Base-by-base conservation (phyloP, 176 grass and related monocot species). In the Oryza brachyantha region DNA sequence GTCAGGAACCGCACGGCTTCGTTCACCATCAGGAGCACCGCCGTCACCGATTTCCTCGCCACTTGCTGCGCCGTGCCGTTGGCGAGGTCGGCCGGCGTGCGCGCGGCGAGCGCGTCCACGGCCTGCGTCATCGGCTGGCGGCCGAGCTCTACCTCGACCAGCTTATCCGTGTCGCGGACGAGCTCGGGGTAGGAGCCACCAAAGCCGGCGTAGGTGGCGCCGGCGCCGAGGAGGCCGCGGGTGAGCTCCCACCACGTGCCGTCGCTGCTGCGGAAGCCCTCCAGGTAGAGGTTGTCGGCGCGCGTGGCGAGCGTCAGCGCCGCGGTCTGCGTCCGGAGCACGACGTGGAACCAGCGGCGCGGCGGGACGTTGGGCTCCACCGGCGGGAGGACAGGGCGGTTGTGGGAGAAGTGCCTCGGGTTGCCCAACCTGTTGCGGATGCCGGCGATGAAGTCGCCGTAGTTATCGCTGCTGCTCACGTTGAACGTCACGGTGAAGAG, bases 231-330 rank as follows among this genome's bases (percentile, higher is more conserved):
- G 48, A 58, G 0, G 8, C 27, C 13, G 0, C 0, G 46, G 19
- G 35, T 75, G 46, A 83, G 81, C 72, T 83, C 72, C 82, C 82
- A 86, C 76, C 84, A 86, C 10, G 48, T 46, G 37, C 76, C 61
- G 61, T 86, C 24, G 69, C 27, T 3, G 76, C 61, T 61, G 3
- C 0, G 48, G 76, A 86, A 86, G 10, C 84, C 84, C 84, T 67
- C 76, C 14, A 80, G 46, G 68, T 68, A 80, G 70, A 86, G 77
- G 84, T 86, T 80, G 77, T 74, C 84, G n/a, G 76, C 48, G 10
- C 70, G 77, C 9, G 38, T 68, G 46, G 76, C 77, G 10, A 74
- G 61, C n/a, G 61, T 86, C 22, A 86, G 77, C 38, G 10, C 13
- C 66, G 22, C 1, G 0, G 21, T n/a, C 37, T 0, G 36, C 28